Evolutionary conservation across 306 rosid genomes (phyloP).

Genomic region (Biancaea sappan): DNA sequence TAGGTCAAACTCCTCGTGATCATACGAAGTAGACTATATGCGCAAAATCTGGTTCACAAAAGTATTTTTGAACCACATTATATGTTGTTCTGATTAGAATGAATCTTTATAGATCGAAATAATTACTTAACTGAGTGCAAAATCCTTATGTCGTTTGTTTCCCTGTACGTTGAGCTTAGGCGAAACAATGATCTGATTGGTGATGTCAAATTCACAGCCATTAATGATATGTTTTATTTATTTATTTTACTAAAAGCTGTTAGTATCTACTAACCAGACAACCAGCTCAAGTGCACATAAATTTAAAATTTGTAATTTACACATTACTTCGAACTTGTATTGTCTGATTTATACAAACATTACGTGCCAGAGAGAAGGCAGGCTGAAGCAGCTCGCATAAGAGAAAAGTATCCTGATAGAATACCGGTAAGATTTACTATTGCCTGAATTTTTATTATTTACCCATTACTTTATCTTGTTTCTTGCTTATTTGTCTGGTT

Average conservation of each 20-base stretch:
- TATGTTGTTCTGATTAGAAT: neutral
- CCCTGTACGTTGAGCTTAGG: neutral
- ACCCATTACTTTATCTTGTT: neutral
- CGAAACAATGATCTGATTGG: slow-evolving; percentile 1
- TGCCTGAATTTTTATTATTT: neutral
- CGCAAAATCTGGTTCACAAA: neutral
- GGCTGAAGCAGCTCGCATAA: slow-evolving; percentile 89
- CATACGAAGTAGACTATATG: neutral
- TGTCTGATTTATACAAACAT: slow-evolving; percentile 31
- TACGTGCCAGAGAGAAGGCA: slow-evolving; percentile 73
- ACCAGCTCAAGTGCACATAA: neutral
- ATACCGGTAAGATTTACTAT: slow-evolving; percentile 61
- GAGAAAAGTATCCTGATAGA: slow-evolving; percentile 90
- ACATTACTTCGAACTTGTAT: neutral
- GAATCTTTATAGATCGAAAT: neutral
- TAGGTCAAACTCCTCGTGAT: neutral
- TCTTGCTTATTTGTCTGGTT: slow-evolving; percentile 27
- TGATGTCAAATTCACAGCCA: neutral
- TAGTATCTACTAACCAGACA: neutral
- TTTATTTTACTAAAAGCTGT: neutral
- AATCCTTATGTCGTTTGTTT: neutral
- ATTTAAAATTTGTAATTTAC: slow-evolving; percentile 5
- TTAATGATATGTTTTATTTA: neutral
- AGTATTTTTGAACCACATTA: slow-evolving; percentile 7
- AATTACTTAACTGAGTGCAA: neutral